These are phyloP conservation scores for Podospora appendiculata DNA, from an alignment of 495 filamentous ascomycete species.

Conservation along the genomic window DNA sequence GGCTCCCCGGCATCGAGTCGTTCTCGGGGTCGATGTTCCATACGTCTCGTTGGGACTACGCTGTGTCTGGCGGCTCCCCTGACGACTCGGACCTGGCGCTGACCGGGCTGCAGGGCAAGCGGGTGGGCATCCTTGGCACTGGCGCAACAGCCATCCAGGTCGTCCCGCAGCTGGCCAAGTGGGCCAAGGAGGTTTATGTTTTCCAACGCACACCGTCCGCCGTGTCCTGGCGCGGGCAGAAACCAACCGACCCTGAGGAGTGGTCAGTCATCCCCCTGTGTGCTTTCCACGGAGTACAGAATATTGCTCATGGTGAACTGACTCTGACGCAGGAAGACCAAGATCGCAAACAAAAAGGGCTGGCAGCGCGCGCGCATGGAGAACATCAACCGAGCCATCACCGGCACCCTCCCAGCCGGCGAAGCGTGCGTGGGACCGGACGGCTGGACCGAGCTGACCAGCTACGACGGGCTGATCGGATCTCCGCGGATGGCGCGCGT, in stretches of 20 bases:
- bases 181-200: conserved; percentile 44
- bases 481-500: conserved; percentile 9
- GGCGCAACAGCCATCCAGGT: conserved; percentile 49
- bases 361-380: conserved; percentile 37
- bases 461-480: conserved; percentile 23
- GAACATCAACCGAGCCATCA: conserved; percentile 27
- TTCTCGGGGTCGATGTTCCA: conserved; percentile 45
- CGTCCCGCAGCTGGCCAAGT: conserved; percentile 42
- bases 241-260: conserved; percentile 37
- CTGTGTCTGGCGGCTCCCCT: conserved; percentile 43
- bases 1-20: conserved; percentile 30
- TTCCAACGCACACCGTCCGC: conserved; percentile 50
- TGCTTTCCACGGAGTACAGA: neutral
- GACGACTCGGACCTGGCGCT: conserved; percentile 36
- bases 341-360: conserved; percentile 29
- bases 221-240: conserved; percentile 41
- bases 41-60: conserved; percentile 47
- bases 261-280: conserved; percentile 18
- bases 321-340: conserved; percentile 13
- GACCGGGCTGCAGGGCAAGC: conserved; percentile 39
- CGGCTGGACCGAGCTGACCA: conserved; percentile 27
- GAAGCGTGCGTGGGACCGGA: conserved; percentile 32
- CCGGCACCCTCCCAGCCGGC: conserved; percentile 13
- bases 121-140: conserved; percentile 47
- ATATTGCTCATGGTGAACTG: neutral